phyloP scores from a whole-genome alignment of 805 yeast species.

The Wickerhamomyces bisporus region DNA sequence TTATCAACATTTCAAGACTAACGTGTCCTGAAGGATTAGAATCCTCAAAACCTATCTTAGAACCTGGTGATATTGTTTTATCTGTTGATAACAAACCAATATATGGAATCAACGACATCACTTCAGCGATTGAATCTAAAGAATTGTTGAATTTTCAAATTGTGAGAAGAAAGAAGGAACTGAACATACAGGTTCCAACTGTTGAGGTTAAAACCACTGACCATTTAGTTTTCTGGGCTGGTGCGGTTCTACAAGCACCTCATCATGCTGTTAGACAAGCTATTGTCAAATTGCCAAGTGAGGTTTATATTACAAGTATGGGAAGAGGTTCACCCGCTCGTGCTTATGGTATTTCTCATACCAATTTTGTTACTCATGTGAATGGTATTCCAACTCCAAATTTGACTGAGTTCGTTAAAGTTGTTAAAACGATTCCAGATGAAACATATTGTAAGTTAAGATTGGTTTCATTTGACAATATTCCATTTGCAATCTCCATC shows the following conservation, averaged over 20 bases:
- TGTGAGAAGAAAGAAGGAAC: constrained; percentile 64
- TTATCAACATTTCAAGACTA: constrained; percentile 65
- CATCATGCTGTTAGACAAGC: constrained; percentile 90
- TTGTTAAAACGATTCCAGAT: constrained; percentile 69
- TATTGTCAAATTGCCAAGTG: constrained; percentile 69
- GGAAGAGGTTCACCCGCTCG: constrained; percentile 82
- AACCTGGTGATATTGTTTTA: constrained; percentile 72
- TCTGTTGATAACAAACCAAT: constrained; percentile 63
- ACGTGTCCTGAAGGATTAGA: constrained; percentile 41
- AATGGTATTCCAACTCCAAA: constrained; percentile 72
- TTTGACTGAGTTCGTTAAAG: constrained; percentile 58
- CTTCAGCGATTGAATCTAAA: constrained; percentile 34
- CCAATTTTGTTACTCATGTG: constrained; percentile 85
- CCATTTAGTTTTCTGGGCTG: constrained; percentile 75
- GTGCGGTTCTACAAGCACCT: constrained; percentile 80
- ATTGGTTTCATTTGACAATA: constrained; percentile 77
- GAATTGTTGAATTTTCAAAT: constrained; percentile 51
- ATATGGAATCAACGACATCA: constrained; percentile 56
- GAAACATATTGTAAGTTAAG: constrained; percentile 77
- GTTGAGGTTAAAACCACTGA: constrained; percentile 57
- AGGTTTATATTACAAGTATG: constrained; percentile 75
- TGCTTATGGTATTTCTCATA: constrained; percentile 71
- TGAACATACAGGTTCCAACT: constrained; percentile 60
- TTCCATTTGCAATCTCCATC: constrained; percentile 80
- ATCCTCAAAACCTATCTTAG: constrained; percentile 20